phyloP scores from a whole-genome alignment of 73 alveolate genomes.

The Paramecium bursaria region DNA sequence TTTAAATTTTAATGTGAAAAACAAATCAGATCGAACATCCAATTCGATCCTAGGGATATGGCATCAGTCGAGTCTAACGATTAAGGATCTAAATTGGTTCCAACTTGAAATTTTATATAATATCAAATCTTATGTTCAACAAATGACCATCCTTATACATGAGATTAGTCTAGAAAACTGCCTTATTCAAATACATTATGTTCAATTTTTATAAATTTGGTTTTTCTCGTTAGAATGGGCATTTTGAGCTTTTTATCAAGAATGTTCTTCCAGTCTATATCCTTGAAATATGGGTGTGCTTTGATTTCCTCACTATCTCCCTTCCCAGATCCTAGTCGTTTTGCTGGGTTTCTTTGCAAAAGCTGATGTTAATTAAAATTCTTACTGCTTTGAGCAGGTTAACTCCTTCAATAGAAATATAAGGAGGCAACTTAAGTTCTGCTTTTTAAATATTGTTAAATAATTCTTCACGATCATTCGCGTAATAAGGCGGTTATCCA shows the following conservation, averaged over 20 bases:
- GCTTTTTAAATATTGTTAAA: slow-evolving; percentile 76
- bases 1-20: too few species aligned
- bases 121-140: slow-evolving; percentile 53
- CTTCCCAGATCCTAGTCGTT: slow-evolving; percentile 94
- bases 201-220: slow-evolving; percentile 24
- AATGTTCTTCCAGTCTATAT: slow-evolving; percentile 84
- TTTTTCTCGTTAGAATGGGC: slow-evolving; percentile 53
- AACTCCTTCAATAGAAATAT: slow-evolving; percentile 71
- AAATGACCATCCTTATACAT: slow-evolving; percentile 58
- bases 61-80: too few species aligned
- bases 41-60: too few species aligned
- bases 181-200: slow-evolving; percentile 59
- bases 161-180: slow-evolving; percentile 54
- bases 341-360: slow-evolving; percentile 88
- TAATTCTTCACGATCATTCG: slow-evolving; percentile 77
- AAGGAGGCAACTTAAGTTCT: slow-evolving; percentile 76
- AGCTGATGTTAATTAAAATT: slow-evolving; percentile 70
- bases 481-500: slow-evolving; percentile 92
- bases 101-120: too few species aligned
- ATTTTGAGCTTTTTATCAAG: slow-evolving; percentile 20
- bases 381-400: slow-evolving; percentile 66
- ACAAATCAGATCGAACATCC: too few species aligned
- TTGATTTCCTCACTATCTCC: slow-evolving; percentile 94
- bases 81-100: too few species aligned
- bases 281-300: slow-evolving; percentile 85